Conservation (phyloP, 148 eudicot genomes). For the Vaccinium myrtillus region DNA sequence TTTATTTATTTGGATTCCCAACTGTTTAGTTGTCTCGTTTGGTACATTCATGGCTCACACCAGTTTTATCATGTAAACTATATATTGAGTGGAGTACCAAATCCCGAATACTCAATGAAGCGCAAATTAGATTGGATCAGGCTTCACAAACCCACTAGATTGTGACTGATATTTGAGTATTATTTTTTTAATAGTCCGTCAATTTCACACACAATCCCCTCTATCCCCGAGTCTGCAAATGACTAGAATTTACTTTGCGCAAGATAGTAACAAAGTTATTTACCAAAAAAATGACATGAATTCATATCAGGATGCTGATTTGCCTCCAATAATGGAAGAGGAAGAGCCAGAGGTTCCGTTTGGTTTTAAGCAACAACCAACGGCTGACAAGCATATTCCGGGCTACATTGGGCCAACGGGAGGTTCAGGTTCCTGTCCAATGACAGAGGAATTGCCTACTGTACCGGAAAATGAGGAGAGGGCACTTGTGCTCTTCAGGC, state of each 20-base stretch:
- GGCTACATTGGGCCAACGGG: constrained; percentile 15
- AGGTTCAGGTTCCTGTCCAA: constrained; percentile 20
- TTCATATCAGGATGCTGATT: constrained; percentile 54
- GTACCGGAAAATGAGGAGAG: constrained; percentile 55
- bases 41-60: not conserved
- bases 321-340: constrained; percentile 68
- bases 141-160: not conserved
- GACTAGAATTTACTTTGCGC: not conserved
- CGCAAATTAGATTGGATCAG: not conserved
- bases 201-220: not conserved
- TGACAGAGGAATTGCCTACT: constrained; percentile 50
- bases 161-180: not conserved
- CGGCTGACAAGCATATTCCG: constrained; percentile 2
- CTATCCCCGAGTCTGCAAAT: not conserved
- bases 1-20: not conserved
- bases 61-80: not conserved
- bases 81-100: not conserved
- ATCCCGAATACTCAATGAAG: not conserved
- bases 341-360: constrained; percentile 38
- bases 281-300: not conserved
- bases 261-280: not conserved
- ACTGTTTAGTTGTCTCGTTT: not conserved
- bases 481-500: constrained; percentile 75
- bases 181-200: not conserved
- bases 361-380: constrained; percentile 16